Base-by-base conservation (phyloP, 2,329 filamentous ascomycete species). In the Rutstroemia sp. region DNA sequence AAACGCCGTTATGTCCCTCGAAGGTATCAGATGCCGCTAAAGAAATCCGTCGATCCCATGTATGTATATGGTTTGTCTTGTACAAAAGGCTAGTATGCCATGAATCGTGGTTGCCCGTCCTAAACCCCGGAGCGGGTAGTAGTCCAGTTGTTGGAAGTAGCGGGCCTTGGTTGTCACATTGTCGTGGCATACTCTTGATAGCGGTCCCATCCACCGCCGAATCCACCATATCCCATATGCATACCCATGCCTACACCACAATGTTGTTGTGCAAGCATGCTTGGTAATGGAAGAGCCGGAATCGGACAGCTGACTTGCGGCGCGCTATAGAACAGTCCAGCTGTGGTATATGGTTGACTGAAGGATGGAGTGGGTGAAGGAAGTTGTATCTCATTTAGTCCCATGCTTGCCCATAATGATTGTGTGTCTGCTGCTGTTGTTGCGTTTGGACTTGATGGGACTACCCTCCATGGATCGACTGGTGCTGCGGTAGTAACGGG, bases 381-480 rank as follows among this genome's bases (percentile, higher is more conserved):
- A 58, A 94, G 75, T 66, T 88, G 83, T 54, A 87, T 79, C 59
- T 92, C 86, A 70, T 80, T 83, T 75, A 95, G 78, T 67, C 79
- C 80, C 77, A 95, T 85, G 69, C 81, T 85, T 60, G 86, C 82
- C 92, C 92, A 96, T 71, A 92, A 81, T 52, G 84, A 81, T 57
- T 81, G 79, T 54, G 85, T 86, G 70, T 94, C 90, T 70, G 79
- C 80, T 27, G 53, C 37, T 18, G 88, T 86, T 42, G 87, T 83
- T 52, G 89, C 83, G 71, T 85, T 90, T 52, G 91, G 89, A 67
- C 90, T 96, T 54, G 92, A 96, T 48, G 92, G 88, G 55, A 96
- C 78, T 64, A 96, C 85, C 72, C 87, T 90, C 92, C 92, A 97
- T 56, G 89, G 80, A 60, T 97, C 91, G 58, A 95, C 83, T 1